A percentile compares a stretch with the other conserved stretches of the same genome.
These are phyloP conservation scores for Penstemon barbatus DNA, from an alignment of 257 asterid species.

Conservation along the genomic window DNA sequence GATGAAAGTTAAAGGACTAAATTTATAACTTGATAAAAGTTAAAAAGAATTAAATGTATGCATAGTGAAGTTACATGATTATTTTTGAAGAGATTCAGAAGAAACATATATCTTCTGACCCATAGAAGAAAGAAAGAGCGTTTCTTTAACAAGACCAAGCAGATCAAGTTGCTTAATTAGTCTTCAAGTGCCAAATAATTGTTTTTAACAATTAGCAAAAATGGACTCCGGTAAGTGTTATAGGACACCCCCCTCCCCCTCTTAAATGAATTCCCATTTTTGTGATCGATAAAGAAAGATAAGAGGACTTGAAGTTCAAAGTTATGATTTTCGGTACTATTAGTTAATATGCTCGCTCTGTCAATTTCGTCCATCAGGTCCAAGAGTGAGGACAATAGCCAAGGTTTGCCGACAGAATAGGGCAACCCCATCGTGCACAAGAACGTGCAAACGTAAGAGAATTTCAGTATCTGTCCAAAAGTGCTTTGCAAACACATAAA, in stretches of 20 bases:
- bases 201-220: background rate
- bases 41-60: too few relatives aligned
- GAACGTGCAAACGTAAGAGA: conserved; percentile 29
- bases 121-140: too few relatives aligned
- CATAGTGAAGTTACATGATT: too few relatives aligned
- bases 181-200: too few relatives aligned
- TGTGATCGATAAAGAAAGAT: too few relatives aligned
- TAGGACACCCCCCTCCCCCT: too few relatives aligned
- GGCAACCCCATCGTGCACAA: conserved; percentile 33
- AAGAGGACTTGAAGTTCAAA: background rate
- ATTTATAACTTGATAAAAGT: too few relatives aligned
- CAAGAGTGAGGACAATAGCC: background rate
- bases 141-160: too few relatives aligned
- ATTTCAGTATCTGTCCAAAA: conserved; percentile 18
- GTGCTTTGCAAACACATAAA: conserved; percentile 2
- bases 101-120: too few relatives aligned
- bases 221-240: background rate
- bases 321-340: background rate
- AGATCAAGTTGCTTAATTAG: too few relatives aligned
- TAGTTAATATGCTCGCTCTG: background rate
- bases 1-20: too few relatives aligned
- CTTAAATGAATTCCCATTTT: background rate
- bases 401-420: conserved; percentile 31
- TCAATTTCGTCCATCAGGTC: background rate
- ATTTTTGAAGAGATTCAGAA: too few relatives aligned